Evolutionary conservation across 176 grass and related monocot species (phyloP).

Genomic region (Themeda triandra): DNA sequence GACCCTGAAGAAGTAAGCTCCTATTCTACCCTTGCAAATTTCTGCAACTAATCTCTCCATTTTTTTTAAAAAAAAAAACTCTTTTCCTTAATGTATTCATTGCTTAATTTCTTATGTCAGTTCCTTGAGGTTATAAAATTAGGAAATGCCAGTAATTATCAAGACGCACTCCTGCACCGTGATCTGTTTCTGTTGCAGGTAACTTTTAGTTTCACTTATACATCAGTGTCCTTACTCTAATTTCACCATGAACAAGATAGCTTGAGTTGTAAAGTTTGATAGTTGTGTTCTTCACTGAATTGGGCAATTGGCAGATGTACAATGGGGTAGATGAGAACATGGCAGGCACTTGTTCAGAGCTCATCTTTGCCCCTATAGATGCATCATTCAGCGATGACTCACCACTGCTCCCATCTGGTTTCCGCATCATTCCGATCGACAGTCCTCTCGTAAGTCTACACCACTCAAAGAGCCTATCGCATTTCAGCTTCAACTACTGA

Average conservation of each 20-base stretch:
- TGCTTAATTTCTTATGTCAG: constrained; percentile 13
- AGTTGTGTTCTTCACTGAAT: constrained; percentile 5
- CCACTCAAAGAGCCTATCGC: not conserved
- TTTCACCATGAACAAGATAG: not conserved
- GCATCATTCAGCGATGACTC: constrained; percentile 92
- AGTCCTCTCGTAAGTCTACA: constrained; percentile 50
- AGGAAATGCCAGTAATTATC: constrained; percentile 48
- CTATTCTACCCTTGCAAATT: not conserved
- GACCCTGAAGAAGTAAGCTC: constrained; percentile 69
- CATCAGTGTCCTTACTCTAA: not conserved
- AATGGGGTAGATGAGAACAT: constrained; percentile 76
- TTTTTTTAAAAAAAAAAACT: not conserved
- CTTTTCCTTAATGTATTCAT: not conserved
- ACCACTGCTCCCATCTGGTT: constrained; percentile 79
- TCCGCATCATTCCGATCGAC: constrained; percentile 88
- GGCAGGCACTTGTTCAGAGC: constrained; percentile 72
- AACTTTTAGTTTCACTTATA: not conserved
- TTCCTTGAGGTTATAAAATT: constrained; percentile 83
- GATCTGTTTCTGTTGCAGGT: constrained; percentile 92
- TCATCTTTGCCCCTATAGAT: constrained; percentile 91
- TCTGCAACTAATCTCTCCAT: not conserved
- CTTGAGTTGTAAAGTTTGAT: not conserved
- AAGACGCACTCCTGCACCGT: constrained; percentile 45
- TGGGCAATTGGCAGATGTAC: constrained; percentile 87
- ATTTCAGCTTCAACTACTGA: not conserved